Base-by-base conservation (phyloP, 257 asterid species). In the Echites panduratus region DNA sequence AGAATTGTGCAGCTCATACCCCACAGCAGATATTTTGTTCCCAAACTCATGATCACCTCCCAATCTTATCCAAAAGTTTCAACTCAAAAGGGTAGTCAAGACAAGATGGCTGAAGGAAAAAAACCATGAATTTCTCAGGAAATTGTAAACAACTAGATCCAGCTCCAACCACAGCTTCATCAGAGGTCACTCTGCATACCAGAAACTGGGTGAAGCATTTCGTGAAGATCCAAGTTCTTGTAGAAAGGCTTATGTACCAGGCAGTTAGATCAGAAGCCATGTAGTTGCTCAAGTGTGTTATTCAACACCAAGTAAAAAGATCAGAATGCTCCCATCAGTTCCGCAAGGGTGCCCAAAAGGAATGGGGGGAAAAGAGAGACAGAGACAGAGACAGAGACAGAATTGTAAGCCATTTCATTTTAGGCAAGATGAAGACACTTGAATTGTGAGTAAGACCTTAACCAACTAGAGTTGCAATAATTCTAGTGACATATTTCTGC, bases 81-180 rank as follows among this genome's bases (percentile, higher is more conserved):
- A 59, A 75, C 78, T 62, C 78, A 75, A 75, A 56, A 24, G 26
- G 47, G 74, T 62, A 70, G 72, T 52, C 73, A 64, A 43, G 9
- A 17, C 66, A 49, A 79, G 58, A 71, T 72, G 75, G 76, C 73
- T 59, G 77, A 73, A 65, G 68, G 29, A 76, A 77, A 84, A 79
- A 80, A 81, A 77, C 63, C 73, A 77, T 66, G 78, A 35, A 38
- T 19, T 77, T 67, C 69, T 76, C 13, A 57, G 22, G 19, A 48
- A 57, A 73, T 78, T 72, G 82, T 67, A 86, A 79, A 86, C 73
- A 76, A 78, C 77, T 77, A 78, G 76, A 78, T 47, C 79, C 82
- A 79, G 87, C 88, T 80, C 82, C 89, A 77, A 71, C 74, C 80
- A 81, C 82, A 82, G 85, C 88, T 78, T 71, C 89, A 61, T 81